These are phyloP conservation scores for Skeletonema tropicum DNA, from an alignment of 108 stramenopile species.

Conservation along the genomic window DNA sequence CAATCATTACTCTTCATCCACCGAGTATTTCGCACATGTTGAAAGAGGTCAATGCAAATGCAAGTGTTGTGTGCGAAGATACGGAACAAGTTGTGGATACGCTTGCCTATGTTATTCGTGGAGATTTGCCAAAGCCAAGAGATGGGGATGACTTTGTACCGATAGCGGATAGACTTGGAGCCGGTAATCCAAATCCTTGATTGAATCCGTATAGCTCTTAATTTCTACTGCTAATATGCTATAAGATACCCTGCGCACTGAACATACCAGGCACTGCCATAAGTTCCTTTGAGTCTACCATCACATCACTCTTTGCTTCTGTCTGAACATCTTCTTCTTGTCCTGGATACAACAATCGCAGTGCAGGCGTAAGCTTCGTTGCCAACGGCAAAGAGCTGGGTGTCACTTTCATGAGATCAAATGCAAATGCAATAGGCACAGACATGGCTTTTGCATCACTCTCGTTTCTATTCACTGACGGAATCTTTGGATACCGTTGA, in stretches of 20 bases:
- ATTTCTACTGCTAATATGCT: neutral
- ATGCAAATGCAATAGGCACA: conserved; percentile 67
- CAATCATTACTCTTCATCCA: conserved; percentile 84
- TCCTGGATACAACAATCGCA: conserved; percentile 75
- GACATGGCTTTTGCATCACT: neutral
- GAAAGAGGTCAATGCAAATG: conserved; percentile 86
- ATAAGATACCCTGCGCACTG: conserved; percentile 40
- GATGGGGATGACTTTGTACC: conserved; percentile 78
- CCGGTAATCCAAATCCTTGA: conserved; percentile 87
- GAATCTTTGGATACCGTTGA: conserved; percentile 95
- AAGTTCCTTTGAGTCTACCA: conserved; percentile 14
- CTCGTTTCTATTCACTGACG: conserved; percentile 47
- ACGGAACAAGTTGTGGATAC: conserved; percentile 83
- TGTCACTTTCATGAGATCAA: conserved; percentile 79
- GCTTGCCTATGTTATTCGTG: conserved; percentile 81
- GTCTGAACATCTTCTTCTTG: conserved; percentile 15
- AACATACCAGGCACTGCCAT: conserved; percentile 43
- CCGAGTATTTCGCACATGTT: conserved; percentile 85
- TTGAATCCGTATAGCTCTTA: too few relatives aligned
- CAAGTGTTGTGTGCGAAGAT: conserved; percentile 77
- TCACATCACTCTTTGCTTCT: neutral
- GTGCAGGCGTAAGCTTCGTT: conserved; percentile 65
- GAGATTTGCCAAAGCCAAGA: conserved; percentile 73
- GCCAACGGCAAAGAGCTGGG: conserved; percentile 51
- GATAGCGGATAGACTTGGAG: conserved; percentile 81